phyloP scores from a whole-genome alignment of 179 eudicot genomes.

The Camellia oleifera region DNA sequence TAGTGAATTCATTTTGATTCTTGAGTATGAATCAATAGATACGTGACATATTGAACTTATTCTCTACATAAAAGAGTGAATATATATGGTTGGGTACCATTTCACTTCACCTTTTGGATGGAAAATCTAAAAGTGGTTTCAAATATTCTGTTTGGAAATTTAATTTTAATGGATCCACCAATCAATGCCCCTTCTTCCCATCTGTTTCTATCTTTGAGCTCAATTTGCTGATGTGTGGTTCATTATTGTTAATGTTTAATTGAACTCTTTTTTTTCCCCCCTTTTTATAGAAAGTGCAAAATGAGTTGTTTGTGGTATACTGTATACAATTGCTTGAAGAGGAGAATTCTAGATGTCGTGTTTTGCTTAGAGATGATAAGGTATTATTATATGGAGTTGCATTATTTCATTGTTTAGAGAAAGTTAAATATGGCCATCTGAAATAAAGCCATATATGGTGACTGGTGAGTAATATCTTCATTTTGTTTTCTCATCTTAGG shows the following conservation, averaged over 20 bases:
- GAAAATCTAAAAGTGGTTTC: too few species aligned
- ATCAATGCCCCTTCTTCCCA: neutral
- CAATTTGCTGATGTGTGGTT: neutral
- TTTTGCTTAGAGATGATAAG: constrained; percentile 71
- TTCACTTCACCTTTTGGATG: neutral
- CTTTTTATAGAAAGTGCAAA: constrained; percentile 53
- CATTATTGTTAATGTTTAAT: neutral
- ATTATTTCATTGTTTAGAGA: neutral
- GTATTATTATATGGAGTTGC: constrained; percentile 23
- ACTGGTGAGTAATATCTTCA: neutral
- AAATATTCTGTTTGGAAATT: neutral
- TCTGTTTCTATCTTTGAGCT: neutral
- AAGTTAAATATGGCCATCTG: neutral
- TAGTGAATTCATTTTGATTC: too few species aligned
- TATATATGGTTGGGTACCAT: too few species aligned
- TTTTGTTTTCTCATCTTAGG: constrained; percentile 27
- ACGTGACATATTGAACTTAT: too few species aligned
- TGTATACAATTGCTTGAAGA: constrained; percentile 62
- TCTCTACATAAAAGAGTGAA: too few species aligned
- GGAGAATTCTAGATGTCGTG: constrained; percentile 73
- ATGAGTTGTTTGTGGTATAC: constrained; percentile 56
- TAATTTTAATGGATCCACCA: neutral
- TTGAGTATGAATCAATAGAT: too few species aligned
- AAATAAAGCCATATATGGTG: neutral
- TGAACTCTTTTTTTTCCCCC: neutral